Evolutionary conservation across 208 protist species (phyloP), one percentile per base, ranked within the genome.

Genomic region (Leishmania arabica): DNA sequence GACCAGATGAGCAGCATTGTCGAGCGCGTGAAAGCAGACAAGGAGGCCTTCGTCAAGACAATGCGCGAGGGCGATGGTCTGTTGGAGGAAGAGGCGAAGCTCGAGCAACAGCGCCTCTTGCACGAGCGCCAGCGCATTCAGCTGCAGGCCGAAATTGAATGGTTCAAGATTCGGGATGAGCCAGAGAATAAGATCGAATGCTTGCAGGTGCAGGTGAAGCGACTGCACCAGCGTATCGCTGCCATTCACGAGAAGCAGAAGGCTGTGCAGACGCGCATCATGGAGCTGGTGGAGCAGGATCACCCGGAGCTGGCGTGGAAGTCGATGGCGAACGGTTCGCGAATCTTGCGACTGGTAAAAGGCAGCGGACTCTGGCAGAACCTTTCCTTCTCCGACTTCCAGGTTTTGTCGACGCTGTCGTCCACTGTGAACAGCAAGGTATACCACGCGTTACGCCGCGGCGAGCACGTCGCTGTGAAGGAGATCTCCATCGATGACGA

Each of bases 301-400:
- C 91, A 92, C 80, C 91, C 91, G 6, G 89, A 95, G 79, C 83
- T 95, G 37, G 88, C 87, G 80, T 95, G 89, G 89, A 91, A 92
- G 83, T 92, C 91, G 40, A 86, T 91, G 77, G 81, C 88, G 7
- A 89, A 83, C 37, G 90, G 90, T 71, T 92, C 89, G 49, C 88
- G 91, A 66, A 93, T 92, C 60, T 71, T 95, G 82, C 84, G 87
- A 0, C 83, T 92, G 6, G 85, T 93, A 24, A 95, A 95, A 56
- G 91, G 91, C 40, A 93, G 89, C 68, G 91, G 91, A 17, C 83
- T 93, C 31, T 95, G 91, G 91, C 75, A 93, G 37, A 93, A 92
- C 70, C 68, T 87, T 60, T 89, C 88, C n/a, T 87, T 95, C 76
- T 88, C 86, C 31, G 90, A 95, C 84, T 93, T 90, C 65, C 86